Conservation (phyloP, 78 protist species). For the Cavenderia fasciculata region DNA sequence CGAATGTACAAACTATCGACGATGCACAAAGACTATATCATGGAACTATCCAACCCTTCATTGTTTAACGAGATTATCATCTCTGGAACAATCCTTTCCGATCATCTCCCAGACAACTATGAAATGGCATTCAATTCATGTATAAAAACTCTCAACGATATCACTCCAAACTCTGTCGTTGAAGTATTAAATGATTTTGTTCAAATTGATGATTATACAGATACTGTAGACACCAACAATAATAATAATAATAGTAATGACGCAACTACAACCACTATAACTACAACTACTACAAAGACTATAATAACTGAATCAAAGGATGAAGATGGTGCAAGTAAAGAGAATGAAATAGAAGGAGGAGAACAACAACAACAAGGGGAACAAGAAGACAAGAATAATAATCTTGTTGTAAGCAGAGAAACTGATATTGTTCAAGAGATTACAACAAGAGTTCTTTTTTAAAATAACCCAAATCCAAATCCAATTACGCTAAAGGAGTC, state of each 20-base stretch:
- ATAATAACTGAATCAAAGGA: too few species aligned
- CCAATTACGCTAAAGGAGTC: too few species aligned
- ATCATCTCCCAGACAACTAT: conserved; percentile 81
- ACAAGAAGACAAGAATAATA: too few species aligned
- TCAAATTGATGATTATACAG: not conserved
- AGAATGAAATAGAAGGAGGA: too few species aligned
- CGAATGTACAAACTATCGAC: conserved; percentile 41
- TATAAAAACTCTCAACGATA: not conserved
- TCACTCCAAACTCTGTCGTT: not conserved
- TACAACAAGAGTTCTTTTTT: too few species aligned
- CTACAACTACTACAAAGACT: not conserved
- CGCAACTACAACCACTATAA: not conserved
- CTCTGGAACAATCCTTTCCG: conserved; percentile 51
- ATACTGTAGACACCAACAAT: not conserved
- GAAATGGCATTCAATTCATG: conserved; percentile 29
- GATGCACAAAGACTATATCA: conserved; percentile 18
- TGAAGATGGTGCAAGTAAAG: too few species aligned
- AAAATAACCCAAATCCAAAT: too few species aligned
- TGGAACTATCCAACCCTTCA: conserved; percentile 77
- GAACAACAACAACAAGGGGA: too few species aligned
- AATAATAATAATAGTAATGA: not conserved
- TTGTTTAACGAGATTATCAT: conserved; percentile 69
- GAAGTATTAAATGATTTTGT: not conserved
- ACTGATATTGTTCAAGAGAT: too few species aligned
- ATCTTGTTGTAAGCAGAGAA: too few species aligned